These are phyloP conservation scores for Backusella psychrophila DNA, from an alignment of 192 early-diverging fungal species.

Conservation along the genomic window DNA sequence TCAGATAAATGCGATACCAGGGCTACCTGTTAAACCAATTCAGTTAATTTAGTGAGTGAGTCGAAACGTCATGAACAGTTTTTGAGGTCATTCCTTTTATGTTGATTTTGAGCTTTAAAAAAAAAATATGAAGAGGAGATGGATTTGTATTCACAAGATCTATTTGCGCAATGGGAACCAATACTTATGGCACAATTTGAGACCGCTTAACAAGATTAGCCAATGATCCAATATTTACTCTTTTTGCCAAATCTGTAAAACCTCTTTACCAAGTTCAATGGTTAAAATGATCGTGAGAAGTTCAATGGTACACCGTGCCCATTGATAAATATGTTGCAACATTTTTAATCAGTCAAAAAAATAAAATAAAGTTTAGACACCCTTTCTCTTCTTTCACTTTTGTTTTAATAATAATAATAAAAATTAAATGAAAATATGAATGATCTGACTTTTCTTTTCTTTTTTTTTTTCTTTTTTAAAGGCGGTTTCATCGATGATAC, in stretches of 20 bases:
- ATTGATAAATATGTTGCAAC: background rate
- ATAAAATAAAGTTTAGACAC: too few species aligned
- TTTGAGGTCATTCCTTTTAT: too few species aligned
- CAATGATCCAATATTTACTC: background rate
- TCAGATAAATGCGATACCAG: background rate
- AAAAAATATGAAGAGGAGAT: background rate
- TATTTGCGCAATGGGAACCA: background rate
- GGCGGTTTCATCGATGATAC: too few species aligned
- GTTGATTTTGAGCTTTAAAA: background rate
- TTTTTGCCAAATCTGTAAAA: background rate
- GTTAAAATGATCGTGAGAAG: slow-evolving; percentile 1
- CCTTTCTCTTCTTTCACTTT: too few species aligned
- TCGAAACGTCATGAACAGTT: background rate
- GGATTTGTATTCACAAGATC: background rate
- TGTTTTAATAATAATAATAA: too few species aligned
- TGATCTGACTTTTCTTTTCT: too few species aligned
- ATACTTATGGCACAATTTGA: background rate
- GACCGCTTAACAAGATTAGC: background rate
- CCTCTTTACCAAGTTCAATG: background rate
- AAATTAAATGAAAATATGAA: too few species aligned
- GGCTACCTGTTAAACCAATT: background rate
- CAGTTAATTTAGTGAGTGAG: background rate
- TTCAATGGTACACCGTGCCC: background rate
- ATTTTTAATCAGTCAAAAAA: background rate
- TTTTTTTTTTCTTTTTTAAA: too few species aligned